These are phyloP conservation scores for Phellinidium pouzarii DNA, from an alignment of 1,284 basidiomycete species.

Conservation along the genomic window DNA sequence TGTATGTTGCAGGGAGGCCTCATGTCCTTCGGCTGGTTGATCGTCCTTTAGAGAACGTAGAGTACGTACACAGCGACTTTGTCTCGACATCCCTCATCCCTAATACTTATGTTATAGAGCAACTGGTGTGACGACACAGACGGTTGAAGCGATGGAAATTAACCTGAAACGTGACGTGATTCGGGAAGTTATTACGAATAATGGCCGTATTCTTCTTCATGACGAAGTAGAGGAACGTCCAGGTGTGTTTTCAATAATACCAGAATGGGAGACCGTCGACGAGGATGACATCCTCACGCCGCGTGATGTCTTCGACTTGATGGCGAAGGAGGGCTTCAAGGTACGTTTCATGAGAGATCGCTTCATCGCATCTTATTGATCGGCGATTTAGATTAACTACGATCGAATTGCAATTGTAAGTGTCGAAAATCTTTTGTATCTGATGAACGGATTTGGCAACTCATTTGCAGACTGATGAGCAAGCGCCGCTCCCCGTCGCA, in stretches of 20 bases:
- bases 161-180: conserved; percentile 89
- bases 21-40: conserved; percentile 91
- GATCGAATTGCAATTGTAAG: conserved; percentile 79
- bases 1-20: conserved; percentile 86
- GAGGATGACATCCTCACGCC: conserved; percentile 93
- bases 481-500: conserved; percentile 86
- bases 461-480: conserved; percentile 78
- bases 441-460: neutral
- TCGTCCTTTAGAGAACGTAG: conserved; percentile 86
- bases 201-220: conserved; percentile 84
- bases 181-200: conserved; percentile 65
- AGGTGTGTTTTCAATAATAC: conserved; percentile 83
- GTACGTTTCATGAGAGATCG: conserved; percentile 31
- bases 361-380: no score
- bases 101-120: conserved; percentile 45
- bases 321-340: conserved; percentile 72
- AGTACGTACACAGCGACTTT: conserved; percentile 47
- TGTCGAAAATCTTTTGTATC: conserved; percentile 17
- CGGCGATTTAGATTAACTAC: conserved; percentile 67
- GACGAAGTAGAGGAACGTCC: conserved; percentile 94
- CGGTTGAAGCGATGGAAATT: conserved; percentile 92
- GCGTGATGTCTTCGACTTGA: conserved; percentile 72
- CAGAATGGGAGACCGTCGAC: conserved; percentile 81
- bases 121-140: conserved; percentile 87
- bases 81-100: conserved; percentile 1